These are phyloP conservation scores for Dactylellina parvicollis DNA, from an alignment of 2,329 filamentous ascomycete species.

Conservation along the genomic window DNA sequence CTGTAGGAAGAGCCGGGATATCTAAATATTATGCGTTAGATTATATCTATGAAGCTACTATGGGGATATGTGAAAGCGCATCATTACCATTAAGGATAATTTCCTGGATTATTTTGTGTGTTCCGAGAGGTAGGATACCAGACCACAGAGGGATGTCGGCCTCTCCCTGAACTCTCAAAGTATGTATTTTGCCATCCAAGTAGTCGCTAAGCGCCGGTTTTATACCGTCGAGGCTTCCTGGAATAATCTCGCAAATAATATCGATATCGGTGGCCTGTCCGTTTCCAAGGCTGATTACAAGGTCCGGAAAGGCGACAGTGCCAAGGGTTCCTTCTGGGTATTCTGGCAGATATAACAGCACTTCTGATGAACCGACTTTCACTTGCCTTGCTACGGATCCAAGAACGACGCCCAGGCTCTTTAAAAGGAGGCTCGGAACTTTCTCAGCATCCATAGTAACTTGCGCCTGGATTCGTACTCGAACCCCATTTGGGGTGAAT, in stretches of 20 bases:
- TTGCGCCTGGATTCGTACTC: slow-evolving; percentile 80
- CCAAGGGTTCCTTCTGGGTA: slow-evolving; percentile 82
- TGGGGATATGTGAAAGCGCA: slow-evolving; percentile 23
- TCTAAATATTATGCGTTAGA: slow-evolving; percentile 67
- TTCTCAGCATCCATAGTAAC: slow-evolving; percentile 81
- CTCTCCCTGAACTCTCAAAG: slow-evolving; percentile 77
- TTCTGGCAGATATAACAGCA: slow-evolving; percentile 82
- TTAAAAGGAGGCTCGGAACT: slow-evolving; percentile 75
- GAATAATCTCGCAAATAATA: slow-evolving; percentile 77
- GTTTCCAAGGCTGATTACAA: slow-evolving; percentile 80
- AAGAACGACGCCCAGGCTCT: slow-evolving; percentile 78
- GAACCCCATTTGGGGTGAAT: slow-evolving; percentile 80
- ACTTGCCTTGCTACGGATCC: slow-evolving; percentile 83
- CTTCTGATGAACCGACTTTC: slow-evolving; percentile 74
- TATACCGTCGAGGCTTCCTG: slow-evolving; percentile 80
- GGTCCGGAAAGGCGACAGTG: slow-evolving; percentile 76
- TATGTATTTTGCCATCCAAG: slow-evolving; percentile 78
- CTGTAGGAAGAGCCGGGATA: slow-evolving; percentile 79
- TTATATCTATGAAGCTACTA: too few species aligned
- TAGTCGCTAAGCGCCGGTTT: slow-evolving; percentile 86
- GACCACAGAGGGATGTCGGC: slow-evolving; percentile 79
- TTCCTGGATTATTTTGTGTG: slow-evolving; percentile 77
- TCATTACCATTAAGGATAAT: slow-evolving; percentile 84
- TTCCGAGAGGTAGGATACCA: slow-evolving; percentile 80
- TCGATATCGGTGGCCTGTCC: slow-evolving; percentile 81